phyloP scores from a whole-genome alignment of 2,329 filamentous ascomycete genomes.

The Esteya vermicola region DNA sequence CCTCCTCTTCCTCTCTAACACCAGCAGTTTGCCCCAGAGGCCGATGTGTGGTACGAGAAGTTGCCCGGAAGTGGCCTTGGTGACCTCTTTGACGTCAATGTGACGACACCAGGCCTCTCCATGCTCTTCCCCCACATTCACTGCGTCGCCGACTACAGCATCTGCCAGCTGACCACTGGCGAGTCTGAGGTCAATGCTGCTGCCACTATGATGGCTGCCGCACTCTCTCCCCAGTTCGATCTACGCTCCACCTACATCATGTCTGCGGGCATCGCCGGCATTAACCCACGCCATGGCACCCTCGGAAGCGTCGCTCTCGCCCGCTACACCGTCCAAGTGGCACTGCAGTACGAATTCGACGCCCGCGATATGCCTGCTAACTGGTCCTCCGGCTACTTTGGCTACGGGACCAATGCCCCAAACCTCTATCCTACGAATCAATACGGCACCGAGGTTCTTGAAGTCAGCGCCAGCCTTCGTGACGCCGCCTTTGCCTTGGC shows the following conservation, averaged over 20 bases:
- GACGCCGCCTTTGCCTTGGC: slow-evolving; percentile 37
- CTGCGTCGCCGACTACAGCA: slow-evolving; percentile 42
- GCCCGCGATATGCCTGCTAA: slow-evolving; percentile 50
- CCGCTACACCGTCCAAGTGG: slow-evolving; percentile 58
- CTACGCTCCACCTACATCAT: slow-evolving; percentile 56
- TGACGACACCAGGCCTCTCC: slow-evolving; percentile 48
- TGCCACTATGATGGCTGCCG: slow-evolving; percentile 45
- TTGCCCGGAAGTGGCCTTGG: slow-evolving; percentile 29
- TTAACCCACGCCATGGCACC: slow-evolving; percentile 54
- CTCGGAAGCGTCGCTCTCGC: slow-evolving; percentile 53
- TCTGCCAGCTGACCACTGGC: slow-evolving; percentile 58
- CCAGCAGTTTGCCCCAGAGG: slow-evolving; percentile 45
- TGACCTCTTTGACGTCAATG: slow-evolving; percentile 39
- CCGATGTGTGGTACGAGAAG: slow-evolving; percentile 44
- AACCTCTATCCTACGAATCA: slow-evolving; percentile 40
- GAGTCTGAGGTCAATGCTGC: slow-evolving; percentile 66
- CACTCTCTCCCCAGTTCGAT: slow-evolving; percentile 49
- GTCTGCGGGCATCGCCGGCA: slow-evolving; percentile 58
- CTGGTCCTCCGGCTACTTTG: slow-evolving; percentile 55
- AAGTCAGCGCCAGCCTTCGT: slow-evolving; percentile 45
- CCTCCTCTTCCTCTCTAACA: background rate
- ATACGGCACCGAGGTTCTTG: slow-evolving; percentile 59
- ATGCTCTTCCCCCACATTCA: slow-evolving; percentile 50
- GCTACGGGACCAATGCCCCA: slow-evolving; percentile 42
- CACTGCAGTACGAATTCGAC: slow-evolving; percentile 64